Evolutionary conservation across 257 asterid genomes (phyloP).

Genomic region (Nicotiana undulata): DNA sequence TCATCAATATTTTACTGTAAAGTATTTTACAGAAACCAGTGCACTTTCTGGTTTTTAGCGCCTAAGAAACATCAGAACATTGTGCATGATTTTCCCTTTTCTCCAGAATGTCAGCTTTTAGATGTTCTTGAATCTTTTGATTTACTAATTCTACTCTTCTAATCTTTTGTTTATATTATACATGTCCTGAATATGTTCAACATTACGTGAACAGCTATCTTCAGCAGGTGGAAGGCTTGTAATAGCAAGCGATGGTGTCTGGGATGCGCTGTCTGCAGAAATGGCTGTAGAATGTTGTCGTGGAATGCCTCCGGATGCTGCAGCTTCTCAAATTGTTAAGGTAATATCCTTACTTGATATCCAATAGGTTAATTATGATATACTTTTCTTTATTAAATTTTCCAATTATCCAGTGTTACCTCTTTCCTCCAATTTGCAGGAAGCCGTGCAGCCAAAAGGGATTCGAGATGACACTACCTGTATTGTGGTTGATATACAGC

Average conservation of each 20-base stretch:
- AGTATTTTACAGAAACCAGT: not conserved
- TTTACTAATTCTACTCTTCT: not conserved
- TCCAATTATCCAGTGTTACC: not conserved
- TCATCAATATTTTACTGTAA: not conserved
- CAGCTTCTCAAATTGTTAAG: slow-evolving; percentile 69
- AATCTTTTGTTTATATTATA: not conserved
- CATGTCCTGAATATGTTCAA: not conserved
- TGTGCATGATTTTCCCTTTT: not conserved
- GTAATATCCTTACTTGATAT: slow-evolving; percentile 1
- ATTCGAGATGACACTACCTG: slow-evolving; percentile 80
- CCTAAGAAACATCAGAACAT: not conserved
- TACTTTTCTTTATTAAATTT: not conserved
- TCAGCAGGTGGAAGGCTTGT: slow-evolving; percentile 73
- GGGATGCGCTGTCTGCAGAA: slow-evolving; percentile 74
- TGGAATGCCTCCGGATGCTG: slow-evolving; percentile 61
- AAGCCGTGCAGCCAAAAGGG: slow-evolving; percentile 62
- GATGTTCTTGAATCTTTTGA: not conserved
- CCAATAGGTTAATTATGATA: not conserved
- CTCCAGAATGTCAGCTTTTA: not conserved
- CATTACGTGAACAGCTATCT: slow-evolving; percentile 41
- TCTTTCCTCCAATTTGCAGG: slow-evolving; percentile 30
- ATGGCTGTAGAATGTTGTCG: slow-evolving; percentile 56
- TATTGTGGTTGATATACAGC: slow-evolving; percentile 60
- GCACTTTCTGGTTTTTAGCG: not conserved
- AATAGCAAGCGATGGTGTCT: slow-evolving; percentile 84